phyloP scores from a whole-genome alignment of 768 basidiomycete species.

The Hygrophoropsis aurantiaca region DNA sequence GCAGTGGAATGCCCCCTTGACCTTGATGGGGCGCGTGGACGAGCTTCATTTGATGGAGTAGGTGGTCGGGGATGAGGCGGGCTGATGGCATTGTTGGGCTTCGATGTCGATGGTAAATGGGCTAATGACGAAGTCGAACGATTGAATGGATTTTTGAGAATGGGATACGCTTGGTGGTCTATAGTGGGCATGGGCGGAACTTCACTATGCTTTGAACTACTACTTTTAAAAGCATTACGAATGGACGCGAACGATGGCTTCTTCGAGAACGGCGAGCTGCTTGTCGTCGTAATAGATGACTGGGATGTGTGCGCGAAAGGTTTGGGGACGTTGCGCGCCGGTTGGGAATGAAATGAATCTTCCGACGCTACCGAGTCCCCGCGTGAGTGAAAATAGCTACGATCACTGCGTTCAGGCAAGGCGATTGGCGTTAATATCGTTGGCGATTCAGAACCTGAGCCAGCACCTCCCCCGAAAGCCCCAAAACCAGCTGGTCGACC shows the following conservation, averaged over 20 bases:
- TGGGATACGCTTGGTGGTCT: conserved; percentile 67
- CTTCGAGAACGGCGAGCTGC: conserved; percentile 61
- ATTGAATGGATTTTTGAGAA: conserved; percentile 79
- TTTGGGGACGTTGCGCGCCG: conserved; percentile 43
- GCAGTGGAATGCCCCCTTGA: conserved; percentile 56
- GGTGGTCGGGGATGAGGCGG: conserved; percentile 59
- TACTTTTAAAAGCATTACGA: conserved; percentile 80
- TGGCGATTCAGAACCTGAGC: conserved; percentile 67
- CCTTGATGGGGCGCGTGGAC: conserved; percentile 37
- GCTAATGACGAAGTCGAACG: conserved; percentile 77
- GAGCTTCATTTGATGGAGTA: conserved; percentile 53
- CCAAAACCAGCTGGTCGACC: conserved; percentile 57
- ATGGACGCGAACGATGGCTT: conserved; percentile 86
- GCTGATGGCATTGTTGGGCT: conserved; percentile 43
- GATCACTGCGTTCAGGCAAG: conserved; percentile 44
- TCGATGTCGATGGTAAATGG: conserved; percentile 39
- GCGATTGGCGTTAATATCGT: conserved; percentile 52
- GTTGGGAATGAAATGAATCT: conserved; percentile 66
- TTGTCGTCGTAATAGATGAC: conserved; percentile 62
- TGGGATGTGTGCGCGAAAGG: conserved; percentile 73
- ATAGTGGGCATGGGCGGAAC: conserved; percentile 75
- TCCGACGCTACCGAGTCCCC: conserved; percentile 80
- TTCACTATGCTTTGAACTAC: conserved; percentile 50
- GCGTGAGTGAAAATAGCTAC: conserved; percentile 71
- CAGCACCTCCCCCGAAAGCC: conserved; percentile 35